Conservation (phyloP, 2,329 filamentous ascomycete species). For the Lomentospora prolificans region DNA sequence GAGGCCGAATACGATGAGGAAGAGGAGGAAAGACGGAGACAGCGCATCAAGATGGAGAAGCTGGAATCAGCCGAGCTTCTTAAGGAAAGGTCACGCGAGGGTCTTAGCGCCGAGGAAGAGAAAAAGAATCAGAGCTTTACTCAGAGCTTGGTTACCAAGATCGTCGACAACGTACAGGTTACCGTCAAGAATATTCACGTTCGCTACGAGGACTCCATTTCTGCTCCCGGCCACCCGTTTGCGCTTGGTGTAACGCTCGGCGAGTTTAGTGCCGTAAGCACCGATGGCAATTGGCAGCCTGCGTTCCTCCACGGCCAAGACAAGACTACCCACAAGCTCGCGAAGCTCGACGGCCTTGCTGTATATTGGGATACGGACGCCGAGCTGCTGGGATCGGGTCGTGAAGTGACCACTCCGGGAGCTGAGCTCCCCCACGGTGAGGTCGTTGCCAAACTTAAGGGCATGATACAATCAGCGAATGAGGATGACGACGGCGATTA, state of each 20-base stretch:
- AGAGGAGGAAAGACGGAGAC: slow-evolving; percentile 77
- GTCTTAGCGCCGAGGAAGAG: slow-evolving; percentile 88
- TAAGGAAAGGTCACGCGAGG: slow-evolving; percentile 85
- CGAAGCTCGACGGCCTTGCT: slow-evolving; percentile 77
- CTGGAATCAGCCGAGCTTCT: slow-evolving; percentile 91
- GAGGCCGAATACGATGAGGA: slow-evolving; percentile 88
- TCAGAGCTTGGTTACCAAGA: slow-evolving; percentile 86
- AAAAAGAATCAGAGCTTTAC: slow-evolving; percentile 98
- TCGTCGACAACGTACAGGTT: slow-evolving; percentile 96
- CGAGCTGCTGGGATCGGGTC: slow-evolving; percentile 69
- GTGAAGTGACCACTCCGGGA: slow-evolving; percentile 51
- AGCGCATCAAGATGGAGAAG: slow-evolving; percentile 97
- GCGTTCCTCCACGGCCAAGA: slow-evolving; percentile 88
- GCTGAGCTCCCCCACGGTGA: slow-evolving; percentile 62
- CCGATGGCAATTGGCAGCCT: slow-evolving; percentile 87
- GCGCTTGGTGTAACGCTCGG: slow-evolving; percentile 85
- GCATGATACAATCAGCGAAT: slow-evolving; percentile 53
- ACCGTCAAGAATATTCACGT: slow-evolving; percentile 98
- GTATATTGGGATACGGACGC: slow-evolving; percentile 98
- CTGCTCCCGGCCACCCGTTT: slow-evolving; percentile 89
- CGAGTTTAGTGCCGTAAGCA: slow-evolving; percentile 95
- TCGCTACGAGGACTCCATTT: slow-evolving; percentile 95
- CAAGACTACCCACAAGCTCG: slow-evolving; percentile 82
- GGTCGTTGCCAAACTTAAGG: slow-evolving; percentile 65
- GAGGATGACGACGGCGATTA: slow-evolving; percentile 39